Evolutionary conservation across 2,329 filamentous ascomycete species (phyloP), one percentile per base, ranked within the genome.

Genomic region (Knoxdaviesia capensis): DNA sequence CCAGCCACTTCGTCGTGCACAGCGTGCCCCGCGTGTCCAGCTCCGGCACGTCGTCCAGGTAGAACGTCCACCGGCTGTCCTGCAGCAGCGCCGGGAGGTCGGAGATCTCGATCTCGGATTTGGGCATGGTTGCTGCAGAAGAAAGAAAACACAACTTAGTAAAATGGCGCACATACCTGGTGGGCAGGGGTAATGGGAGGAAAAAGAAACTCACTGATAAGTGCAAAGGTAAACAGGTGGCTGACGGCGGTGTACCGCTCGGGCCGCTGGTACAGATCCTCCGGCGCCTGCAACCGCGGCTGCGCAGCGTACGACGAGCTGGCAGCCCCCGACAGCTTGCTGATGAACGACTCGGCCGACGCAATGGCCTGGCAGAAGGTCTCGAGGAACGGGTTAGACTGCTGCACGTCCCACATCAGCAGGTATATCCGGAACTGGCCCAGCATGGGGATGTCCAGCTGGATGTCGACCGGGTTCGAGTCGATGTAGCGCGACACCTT

Each of bases 401-500:
- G 55, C 43, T 66, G 62, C 2, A 83, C 63, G 50, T 82, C 66
- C 51, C 71, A 73, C 46, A 74, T 69, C 46, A 87, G 69, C 46
- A 86, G 67, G 55, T 81, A 85, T 38, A 85, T 69, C 40, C 78
- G 70, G 61, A 86, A 87, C 52, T 87, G 81, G 30, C 80, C 77
- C 5, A 86, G 62, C 57, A 84, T 71, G 1, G 81, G 81, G 38
- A 86, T 81, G 51, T 86, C 81, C 5, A 84, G 71, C 53, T 87
- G 79, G 31, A 86, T 62, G 49, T 86, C 77, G 36, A 87, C 73
- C 0, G 80, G 80, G 50, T 86, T 87, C 4, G 80, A 76, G 56
- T 87, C 81, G 41, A 85, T 70, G 53, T 79, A 85, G 31, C 81
- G 69, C 1, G 77, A 80, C 11, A 78, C 79, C 56, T 74, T 80